Percentiles rank a stretch among this genome's conserved stretches.
phyloP scores from a whole-genome alignment of 1,284 basidiomycete species.

The Trichosporon sp. region DNA sequence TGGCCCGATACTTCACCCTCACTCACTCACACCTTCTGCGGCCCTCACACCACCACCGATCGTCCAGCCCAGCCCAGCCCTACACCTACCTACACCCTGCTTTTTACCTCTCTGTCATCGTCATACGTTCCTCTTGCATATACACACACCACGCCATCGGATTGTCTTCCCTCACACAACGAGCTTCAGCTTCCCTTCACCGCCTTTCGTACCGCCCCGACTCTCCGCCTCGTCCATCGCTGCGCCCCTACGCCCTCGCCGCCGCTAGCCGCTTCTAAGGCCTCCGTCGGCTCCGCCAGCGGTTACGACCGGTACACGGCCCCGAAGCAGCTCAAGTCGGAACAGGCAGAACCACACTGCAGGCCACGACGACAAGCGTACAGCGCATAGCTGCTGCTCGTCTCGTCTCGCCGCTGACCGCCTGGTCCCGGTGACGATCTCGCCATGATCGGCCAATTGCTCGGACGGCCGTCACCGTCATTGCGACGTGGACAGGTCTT shows the following conservation, averaged over 20 bases:
- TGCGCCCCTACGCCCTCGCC: not conserved
- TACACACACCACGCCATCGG: not conserved
- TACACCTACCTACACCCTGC: not conserved
- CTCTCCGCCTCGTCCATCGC: not conserved
- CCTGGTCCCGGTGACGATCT: no score
- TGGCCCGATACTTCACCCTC: no score
- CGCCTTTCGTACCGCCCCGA: not conserved
- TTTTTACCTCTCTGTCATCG: not conserved
- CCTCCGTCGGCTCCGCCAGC: not conserved
- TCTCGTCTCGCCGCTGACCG: not conserved
- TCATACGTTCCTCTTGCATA: not conserved
- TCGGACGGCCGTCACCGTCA: constrained; percentile 67
- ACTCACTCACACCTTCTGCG: not conserved
- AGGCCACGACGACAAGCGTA: not conserved
- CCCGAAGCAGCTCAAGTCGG: not conserved
- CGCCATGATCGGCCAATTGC: constrained; percentile 73
- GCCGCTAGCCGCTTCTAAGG: not conserved
- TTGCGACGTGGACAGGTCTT: constrained; percentile 75
- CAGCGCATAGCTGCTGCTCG: not conserved
- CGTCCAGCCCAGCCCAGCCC: not conserved
- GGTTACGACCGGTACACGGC: not conserved
- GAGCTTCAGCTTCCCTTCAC: not conserved
- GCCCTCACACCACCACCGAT: not conserved
- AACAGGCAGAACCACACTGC: not conserved
- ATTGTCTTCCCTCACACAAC: not conserved